A percentile compares a stretch with the other conserved stretches of the same genome.
These are phyloP conservation scores for Gomphus sp. DNA, from an alignment of 1,284 basidiomycete genomes.

Conservation along the genomic window DNA sequence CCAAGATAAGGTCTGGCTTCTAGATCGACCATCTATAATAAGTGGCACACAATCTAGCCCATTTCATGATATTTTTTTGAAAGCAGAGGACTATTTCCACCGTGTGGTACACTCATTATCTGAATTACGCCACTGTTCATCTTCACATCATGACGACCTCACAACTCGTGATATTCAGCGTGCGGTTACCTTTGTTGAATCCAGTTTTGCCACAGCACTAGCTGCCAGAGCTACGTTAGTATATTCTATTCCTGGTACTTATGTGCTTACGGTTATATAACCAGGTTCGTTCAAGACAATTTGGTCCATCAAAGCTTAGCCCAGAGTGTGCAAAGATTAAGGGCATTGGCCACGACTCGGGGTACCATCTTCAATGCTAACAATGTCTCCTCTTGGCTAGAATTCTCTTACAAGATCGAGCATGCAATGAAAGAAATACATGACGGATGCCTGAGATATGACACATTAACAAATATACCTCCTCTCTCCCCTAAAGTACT, in stretches of 20 bases:
- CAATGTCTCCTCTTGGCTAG: neutral
- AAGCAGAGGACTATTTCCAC: constrained; percentile 63
- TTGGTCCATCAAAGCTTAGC: neutral
- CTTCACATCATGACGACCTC: constrained; percentile 74
- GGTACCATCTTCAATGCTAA: neutral
- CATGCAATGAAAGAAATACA: constrained; percentile 34
- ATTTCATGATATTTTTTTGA: constrained; percentile 18
- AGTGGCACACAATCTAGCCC: constrained; percentile 10
- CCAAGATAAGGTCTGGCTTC: constrained; percentile 54
- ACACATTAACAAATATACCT: constrained; percentile 22
- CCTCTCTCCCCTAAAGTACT: constrained; percentile 14
- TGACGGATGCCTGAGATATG: constrained; percentile 25
- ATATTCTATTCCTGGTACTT: neutral
- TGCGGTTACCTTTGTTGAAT: constrained; percentile 75
- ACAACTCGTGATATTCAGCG: constrained; percentile 79
- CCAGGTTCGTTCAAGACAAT: constrained; percentile 5
- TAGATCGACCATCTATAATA: constrained; percentile 48
- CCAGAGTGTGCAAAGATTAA: neutral
- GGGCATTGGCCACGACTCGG: neutral
- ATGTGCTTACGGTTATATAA: neutral
- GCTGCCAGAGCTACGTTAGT: constrained; percentile 33
- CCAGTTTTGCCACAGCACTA: constrained; percentile 58
- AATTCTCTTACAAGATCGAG: constrained; percentile 21
- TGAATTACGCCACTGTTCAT: constrained; percentile 54
- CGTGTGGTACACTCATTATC: constrained; percentile 65